phyloP scores from a whole-genome alignment of 169 alveolate genomes.

The Cryptosporidium meleagridis region DNA sequence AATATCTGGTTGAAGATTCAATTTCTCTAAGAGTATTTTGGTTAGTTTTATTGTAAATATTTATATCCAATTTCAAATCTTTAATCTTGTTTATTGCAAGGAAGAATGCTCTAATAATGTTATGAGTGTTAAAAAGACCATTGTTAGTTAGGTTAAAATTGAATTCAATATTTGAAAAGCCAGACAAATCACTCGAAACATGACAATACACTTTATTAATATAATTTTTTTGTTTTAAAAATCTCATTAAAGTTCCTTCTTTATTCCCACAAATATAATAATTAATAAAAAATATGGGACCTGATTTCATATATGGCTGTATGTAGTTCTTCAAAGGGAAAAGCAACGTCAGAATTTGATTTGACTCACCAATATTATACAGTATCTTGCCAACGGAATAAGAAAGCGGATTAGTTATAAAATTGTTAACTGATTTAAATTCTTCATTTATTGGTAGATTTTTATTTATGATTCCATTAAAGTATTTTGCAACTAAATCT shows the following conservation, averaged over 20 bases:
- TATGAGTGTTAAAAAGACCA: background rate
- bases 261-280: background rate
- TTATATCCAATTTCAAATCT: background rate
- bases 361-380: background rate
- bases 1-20: background rate
- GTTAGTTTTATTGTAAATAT: background rate
- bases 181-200: background rate
- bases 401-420: background rate
- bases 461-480: constrained; percentile 7
- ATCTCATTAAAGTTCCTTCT: background rate
- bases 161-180: constrained; percentile 8
- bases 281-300: constrained; percentile 13
- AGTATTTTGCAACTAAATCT: background rate
- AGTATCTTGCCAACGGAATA: constrained; percentile 3
- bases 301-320: constrained; percentile 17
- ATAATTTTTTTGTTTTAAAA: background rate
- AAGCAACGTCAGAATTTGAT: background rate
- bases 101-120: constrained; percentile 9
- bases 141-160: background rate
- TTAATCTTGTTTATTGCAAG: background rate
- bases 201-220: background rate
- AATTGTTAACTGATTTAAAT: background rate
- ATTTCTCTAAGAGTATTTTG: background rate
- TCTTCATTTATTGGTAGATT: background rate
- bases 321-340: constrained; percentile 15